Evolutionary conservation across 176 grass and related monocot species (phyloP), one percentile per base, ranked within the genome.

Genomic region (Luzula sylvatica): DNA sequence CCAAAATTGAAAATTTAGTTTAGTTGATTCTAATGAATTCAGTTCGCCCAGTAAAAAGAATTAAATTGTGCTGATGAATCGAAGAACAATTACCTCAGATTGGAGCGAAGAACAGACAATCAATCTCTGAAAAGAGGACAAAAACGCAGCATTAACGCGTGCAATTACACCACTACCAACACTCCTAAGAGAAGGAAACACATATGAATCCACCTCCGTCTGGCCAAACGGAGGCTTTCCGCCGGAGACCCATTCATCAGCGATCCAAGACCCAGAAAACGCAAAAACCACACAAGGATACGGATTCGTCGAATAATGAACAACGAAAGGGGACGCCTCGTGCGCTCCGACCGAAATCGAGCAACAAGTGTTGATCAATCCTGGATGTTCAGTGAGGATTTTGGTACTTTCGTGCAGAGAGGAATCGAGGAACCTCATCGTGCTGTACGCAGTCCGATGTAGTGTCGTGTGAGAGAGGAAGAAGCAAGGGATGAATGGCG

Each of bases 131-230:
- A 96, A 95, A 23, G 80, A 59, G 11, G 47, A 55, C 26, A 95
- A 56, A 61, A 95, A 96, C 7, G 74, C 80, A 6, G 70, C 67
- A 52, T 84, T 96, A 56, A 61, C 77, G 11, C 73, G 73, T 26
- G 74, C 90, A 17, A 69, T 67, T 27, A 78, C 29, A 47, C 78
- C 84, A 64, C 67, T 76, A 23, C 80, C 90, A 53, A 95, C 61
- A 42, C 73, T 75, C 26, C 52, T 86, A 49, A 88, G 77, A 15
- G 80, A 96, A 47, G 90, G 80, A 55, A 88, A 96, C 43, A 96
- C 44, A 15, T 56, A 13, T 1, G 84, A 53, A 35, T 96, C 84
- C 20, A 96, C 78, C 71, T 82, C 77, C 15, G 67, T 46, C 26
- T 89, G 84, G 17, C 81, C 90, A 44, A 96, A 96, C 42, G 77